Percentiles rank a stretch among this genome's conserved stretches.
phyloP scores from a whole-genome alignment of 2,329 filamentous ascomycete species.

The Aspergillus costaricaensis region DNA sequence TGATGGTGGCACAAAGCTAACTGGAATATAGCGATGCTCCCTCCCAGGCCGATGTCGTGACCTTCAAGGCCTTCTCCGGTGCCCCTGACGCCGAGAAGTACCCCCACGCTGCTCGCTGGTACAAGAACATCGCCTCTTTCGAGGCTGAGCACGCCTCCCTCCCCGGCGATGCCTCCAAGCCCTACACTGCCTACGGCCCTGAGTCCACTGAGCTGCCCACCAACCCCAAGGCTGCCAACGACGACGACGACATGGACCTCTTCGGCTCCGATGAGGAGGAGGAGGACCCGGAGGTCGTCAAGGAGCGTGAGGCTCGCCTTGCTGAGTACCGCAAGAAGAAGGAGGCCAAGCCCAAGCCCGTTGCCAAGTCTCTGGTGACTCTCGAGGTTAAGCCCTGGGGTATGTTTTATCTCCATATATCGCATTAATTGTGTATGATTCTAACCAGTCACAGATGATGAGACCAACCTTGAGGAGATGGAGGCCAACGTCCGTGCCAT shows the following conservation, averaged over 20 bases:
- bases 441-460: conserved; percentile 65
- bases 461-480: conserved; percentile 85
- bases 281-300: conserved; percentile 84
- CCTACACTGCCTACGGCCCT: conserved; percentile 88
- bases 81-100: conserved; percentile 81
- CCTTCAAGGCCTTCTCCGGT: conserved; percentile 83
- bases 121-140: conserved; percentile 95
- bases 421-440: background rate
- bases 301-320: conserved; percentile 83
- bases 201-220: conserved; percentile 74
- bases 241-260: conserved; percentile 85
- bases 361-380: conserved; percentile 94
- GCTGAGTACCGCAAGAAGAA: conserved; percentile 97
- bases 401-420: conserved; percentile 53
- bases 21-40: conserved; percentile 58
- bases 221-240: conserved; percentile 80
- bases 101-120: conserved; percentile 95
- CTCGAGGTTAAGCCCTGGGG: conserved; percentile 99
- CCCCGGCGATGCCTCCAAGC: conserved; percentile 85
- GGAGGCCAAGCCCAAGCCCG: conserved; percentile 85
- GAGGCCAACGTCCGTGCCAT: conserved; percentile 80
- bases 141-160: conserved; percentile 90
- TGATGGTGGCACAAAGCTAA: conserved; percentile 12
- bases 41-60: conserved; percentile 93
- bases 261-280: conserved; percentile 94